Conservation (phyloP, 495 filamentous ascomycete genomes). For the Apiosordaria backusii region DNA sequence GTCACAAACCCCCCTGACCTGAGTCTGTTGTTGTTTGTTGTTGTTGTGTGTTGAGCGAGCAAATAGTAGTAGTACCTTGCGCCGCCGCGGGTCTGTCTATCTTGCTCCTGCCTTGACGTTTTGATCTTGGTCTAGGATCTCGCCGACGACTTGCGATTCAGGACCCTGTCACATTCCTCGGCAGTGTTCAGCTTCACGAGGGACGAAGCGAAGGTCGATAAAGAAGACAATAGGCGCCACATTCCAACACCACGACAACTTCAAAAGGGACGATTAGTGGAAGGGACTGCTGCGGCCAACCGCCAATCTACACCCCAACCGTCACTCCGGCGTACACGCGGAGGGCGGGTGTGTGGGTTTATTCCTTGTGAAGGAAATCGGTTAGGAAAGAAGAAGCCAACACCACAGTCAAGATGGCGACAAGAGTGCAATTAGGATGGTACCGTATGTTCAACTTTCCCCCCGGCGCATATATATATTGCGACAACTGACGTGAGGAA, state of each 20-base stretch:
- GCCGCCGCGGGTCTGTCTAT: no score
- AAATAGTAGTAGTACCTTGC: background rate
- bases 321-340: background rate
- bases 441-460: conserved; percentile 35
- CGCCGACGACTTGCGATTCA: no score
- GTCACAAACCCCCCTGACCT: no score
- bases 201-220: no score
- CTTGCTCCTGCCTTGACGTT: background rate
- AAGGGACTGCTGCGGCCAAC: background rate
- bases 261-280: background rate
- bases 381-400: background rate
- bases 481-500: background rate
- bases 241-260: background rate
- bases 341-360: background rate
- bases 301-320: background rate
- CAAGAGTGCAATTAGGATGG: conserved; percentile 43
- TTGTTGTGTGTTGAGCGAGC: background rate
- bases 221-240: background rate
- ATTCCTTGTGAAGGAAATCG: background rate
- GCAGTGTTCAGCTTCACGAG: no score
- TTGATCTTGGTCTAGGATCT: no score
- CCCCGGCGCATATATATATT: background rate
- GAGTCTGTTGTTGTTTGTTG: background rate
- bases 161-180: no score
- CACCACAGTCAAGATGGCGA: conserved; percentile 22